Base-by-base conservation (phyloP, 2,329 filamentous ascomycete species). In the Phaeophleospora eucalypticola region DNA sequence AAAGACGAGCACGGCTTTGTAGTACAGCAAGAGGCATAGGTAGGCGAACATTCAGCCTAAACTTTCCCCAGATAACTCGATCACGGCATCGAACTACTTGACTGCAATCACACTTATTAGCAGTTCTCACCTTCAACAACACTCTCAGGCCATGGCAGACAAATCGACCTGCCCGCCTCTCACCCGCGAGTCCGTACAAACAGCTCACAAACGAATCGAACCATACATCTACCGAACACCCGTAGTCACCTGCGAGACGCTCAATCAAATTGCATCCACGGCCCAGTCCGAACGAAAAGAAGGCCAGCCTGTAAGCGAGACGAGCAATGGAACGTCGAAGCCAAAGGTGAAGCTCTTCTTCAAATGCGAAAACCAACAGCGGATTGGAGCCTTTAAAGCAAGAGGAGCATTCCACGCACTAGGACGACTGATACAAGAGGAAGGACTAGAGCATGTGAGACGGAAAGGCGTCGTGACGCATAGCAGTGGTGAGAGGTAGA, bases 311-410 rank as follows among this genome's bases (percentile, higher is more conserved):
- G 41, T 46, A 7, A 39, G 43, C 33, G 46, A 43, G n/a, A 36
- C 37, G 1, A 45, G 45, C 4, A 17, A 21, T 29, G 56, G 46
- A 15, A 57, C 83, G 0, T 80, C 85, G 1, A 71, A 65, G 3
- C 89, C 89, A 0, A 79, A 71, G 41, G 71, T 95, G 33, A 76
- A 81, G 10, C 75, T 97, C 43, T 93, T 87, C 74, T 95, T 97
- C 79, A 97, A 97, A 73, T 94, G 89, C 68, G 91, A 97, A 74
- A 96, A 96, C 68, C 74, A 88, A 48, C 93, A 97, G 73, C 82
- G 83, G 45, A 82, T 94, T 45, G 93, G 91, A 42, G 91, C 91
- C 1, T 97, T 97, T 75, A 97, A 97, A 71, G 86, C 83, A 14
- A 76, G 91, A 4, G 93, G 91, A 4, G 91, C 90, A 0, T 96